Conservation (phyloP, 139 green algal species). For the Coelastrella sp. region DNA sequence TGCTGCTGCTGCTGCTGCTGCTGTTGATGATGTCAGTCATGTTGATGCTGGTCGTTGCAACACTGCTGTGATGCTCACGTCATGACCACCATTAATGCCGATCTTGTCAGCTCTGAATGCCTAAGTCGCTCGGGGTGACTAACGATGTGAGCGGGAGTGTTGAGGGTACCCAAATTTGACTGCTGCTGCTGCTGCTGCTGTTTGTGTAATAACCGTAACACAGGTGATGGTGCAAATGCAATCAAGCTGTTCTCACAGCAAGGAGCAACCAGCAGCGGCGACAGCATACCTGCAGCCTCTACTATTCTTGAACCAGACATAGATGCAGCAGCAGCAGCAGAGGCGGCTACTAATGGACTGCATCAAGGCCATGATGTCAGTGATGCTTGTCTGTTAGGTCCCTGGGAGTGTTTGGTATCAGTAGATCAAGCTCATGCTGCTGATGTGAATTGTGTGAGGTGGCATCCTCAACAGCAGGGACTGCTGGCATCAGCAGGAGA, state of each 20-base stretch:
- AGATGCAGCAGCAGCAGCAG: conserved; percentile 30
- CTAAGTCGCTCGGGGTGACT: too few species aligned
- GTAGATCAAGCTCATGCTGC: conserved; percentile 63
- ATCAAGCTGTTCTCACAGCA: conserved; percentile 74
- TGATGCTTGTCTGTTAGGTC: background rate
- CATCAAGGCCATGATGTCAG: background rate
- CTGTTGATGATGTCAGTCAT: background rate
- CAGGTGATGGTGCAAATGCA: conserved; percentile 78
- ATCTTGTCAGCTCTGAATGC: too few species aligned
- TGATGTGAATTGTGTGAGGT: conserved; percentile 91
- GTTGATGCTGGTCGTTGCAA: background rate
- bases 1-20: too few species aligned
- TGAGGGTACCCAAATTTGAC: too few species aligned
- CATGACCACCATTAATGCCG: too few species aligned
- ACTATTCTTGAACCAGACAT: background rate
- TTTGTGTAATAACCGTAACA: too few species aligned
- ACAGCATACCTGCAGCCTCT: background rate
- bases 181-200: background rate
- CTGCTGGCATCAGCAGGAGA: conserved; percentile 82
- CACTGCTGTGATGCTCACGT: too few species aligned
- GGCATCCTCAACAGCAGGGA: conserved; percentile 67
- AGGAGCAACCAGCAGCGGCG: background rate
- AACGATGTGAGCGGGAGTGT: too few species aligned
- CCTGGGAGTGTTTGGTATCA: conserved; percentile 54
- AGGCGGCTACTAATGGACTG: conserved; percentile 3